Evolutionary conservation across 2,329 filamentous ascomycete species (phyloP).

Genomic region (Ophiostoma perfectum): DNA sequence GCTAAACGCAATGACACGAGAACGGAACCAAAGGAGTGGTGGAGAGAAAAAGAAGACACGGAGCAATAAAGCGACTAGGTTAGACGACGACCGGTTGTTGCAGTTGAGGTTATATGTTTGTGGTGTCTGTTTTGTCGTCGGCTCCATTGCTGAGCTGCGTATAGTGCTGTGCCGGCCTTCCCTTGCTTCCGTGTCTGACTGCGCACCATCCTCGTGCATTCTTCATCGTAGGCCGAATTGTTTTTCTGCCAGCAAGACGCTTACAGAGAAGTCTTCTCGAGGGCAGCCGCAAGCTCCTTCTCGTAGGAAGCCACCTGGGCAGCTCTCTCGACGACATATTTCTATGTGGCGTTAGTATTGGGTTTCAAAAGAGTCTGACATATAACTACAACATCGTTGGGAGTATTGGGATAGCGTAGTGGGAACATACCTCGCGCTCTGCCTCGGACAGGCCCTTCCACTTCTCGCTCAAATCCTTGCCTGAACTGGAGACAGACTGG

Average conservation of each 20-base stretch:
- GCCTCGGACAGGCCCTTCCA: constrained; percentile 42
- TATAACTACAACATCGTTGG: no score
- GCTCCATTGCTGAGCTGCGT: no score
- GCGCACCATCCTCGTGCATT: no score
- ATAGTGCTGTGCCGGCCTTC: no score
- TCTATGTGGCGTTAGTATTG: background rate
- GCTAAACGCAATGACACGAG: no score
- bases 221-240: no score
- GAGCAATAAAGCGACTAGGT: background rate
- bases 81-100: no score
- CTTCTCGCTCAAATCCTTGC: constrained; percentile 31
- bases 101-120: no score
- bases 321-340: background rate
- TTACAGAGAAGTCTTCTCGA: background rate
- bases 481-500: constrained; percentile 24
- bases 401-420: background rate
- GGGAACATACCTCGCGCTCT: constrained; percentile 40
- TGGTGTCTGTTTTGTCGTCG: no score
- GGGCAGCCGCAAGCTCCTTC: background rate
- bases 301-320: background rate
- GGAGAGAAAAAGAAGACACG: background rate
- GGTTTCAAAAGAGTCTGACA: no score
- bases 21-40: no score
- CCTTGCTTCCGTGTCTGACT: no score
- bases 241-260: background rate